Percentiles rank a stretch among this genome's conserved stretches.
These are phyloP conservation scores for Pichia sp. DNA, from an alignment of 1,139 yeast genomes.

Conservation along the genomic window DNA sequence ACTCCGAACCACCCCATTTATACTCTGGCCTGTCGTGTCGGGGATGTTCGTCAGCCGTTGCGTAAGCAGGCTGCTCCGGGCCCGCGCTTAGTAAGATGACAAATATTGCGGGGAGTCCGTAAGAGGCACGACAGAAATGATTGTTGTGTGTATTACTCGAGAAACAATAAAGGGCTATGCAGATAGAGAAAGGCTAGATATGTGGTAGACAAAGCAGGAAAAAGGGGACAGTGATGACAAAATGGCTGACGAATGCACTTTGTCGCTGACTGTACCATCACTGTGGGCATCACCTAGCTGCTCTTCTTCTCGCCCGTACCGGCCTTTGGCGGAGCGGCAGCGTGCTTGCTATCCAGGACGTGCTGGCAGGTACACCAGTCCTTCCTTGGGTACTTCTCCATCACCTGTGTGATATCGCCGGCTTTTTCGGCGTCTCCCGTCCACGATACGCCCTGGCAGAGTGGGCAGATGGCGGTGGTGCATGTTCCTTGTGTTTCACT, in stretches of 20 bases:
- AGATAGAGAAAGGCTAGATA: background rate
- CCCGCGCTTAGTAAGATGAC: slow-evolving; percentile 9
- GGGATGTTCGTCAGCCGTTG: background rate
- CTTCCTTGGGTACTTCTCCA: slow-evolving; percentile 39
- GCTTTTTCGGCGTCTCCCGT: slow-evolving; percentile 38
- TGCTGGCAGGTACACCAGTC: slow-evolving; percentile 42
- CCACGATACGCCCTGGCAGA: slow-evolving; percentile 42
- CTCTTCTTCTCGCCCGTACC: slow-evolving; percentile 29
- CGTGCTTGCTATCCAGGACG: slow-evolving; percentile 33
- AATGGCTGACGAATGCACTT: too few relatives aligned
- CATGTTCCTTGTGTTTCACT: background rate
- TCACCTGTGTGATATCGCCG: slow-evolving; percentile 36
- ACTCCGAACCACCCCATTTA: too few relatives aligned
- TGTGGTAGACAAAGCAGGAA: background rate
- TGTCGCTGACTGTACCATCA: too few relatives aligned
- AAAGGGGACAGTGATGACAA: background rate
- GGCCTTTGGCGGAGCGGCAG: slow-evolving; percentile 32
- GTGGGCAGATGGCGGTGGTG: slow-evolving; percentile 32
- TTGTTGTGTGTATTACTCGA: too few relatives aligned
- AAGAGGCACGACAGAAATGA: background rate
- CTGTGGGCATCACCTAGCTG: background rate
- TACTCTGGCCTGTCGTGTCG: too few relatives aligned
- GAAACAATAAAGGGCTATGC: background rate
- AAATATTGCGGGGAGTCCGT: background rate
- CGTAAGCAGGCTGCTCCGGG: background rate